phyloP scores from a whole-genome alignment of 306 rosid species.

The Corylus heterophylla region DNA sequence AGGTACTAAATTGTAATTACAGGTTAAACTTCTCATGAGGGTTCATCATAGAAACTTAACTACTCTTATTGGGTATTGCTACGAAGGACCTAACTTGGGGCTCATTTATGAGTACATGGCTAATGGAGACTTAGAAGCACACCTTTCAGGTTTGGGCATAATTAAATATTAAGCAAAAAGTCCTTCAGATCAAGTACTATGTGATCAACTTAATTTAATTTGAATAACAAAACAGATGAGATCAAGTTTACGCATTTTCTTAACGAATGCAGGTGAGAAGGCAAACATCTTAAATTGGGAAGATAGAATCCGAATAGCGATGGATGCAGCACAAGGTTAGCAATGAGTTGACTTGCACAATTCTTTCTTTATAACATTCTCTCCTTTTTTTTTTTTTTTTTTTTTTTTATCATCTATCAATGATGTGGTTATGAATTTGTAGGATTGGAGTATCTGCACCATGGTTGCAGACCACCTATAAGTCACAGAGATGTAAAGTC shows the following conservation, averaged over 20 bases:
- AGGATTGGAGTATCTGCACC: conserved; percentile 51
- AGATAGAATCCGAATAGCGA: conserved; percentile 21
- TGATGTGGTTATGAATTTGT: neutral
- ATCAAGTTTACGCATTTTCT: neutral
- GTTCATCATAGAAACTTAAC: conserved; percentile 44
- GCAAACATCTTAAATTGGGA: conserved; percentile 8
- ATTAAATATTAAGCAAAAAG: neutral
- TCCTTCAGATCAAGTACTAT: neutral
- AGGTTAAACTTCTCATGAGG: conserved; percentile 34
- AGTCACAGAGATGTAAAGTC: conserved; percentile 43
- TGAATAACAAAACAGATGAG: neutral
- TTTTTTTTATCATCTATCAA: neutral
- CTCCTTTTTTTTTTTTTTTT: neutral
- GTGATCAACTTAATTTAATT: neutral
- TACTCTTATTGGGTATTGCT: conserved; percentile 39
- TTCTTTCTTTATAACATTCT: neutral
- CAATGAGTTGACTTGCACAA: neutral
- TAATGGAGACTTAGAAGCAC: conserved; percentile 44
- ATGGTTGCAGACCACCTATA: conserved; percentile 43
- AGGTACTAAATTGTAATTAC: neutral
- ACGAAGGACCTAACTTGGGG: conserved; percentile 27
- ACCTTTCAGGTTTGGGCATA: conserved; percentile 30
- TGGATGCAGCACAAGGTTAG: conserved; percentile 19
- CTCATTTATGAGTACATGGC: conserved; percentile 43
- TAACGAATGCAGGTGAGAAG: neutral